Evolutionary conservation across 2,329 filamentous ascomycete genomes (phyloP), one percentile per base, ranked within the genome.

Genomic region (Hymenoscyphus repandus): DNA sequence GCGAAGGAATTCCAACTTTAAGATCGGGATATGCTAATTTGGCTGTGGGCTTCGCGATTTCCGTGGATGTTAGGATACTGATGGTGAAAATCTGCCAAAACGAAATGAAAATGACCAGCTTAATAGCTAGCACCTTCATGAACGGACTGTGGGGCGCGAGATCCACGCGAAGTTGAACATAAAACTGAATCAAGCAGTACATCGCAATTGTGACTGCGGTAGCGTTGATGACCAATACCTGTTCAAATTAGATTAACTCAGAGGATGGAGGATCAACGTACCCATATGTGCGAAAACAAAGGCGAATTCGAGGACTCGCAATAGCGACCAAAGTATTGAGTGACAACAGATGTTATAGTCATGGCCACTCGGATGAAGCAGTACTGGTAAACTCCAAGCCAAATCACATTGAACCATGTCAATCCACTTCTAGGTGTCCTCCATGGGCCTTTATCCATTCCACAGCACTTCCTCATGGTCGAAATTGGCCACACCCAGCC

Each of bases 321-420:
- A 66, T 93, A 95, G 30, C 75, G 73, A 30, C 78, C 78, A 56
- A 79, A 78, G 50, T 83, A 78, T 67, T 95, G 80, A 0, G 86
- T 82, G 33, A 87, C 69, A 17, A 93, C 86, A 1, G 89, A 85
- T 13, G 88, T 81, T 52, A 92, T 76, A 31, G 89, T 93, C 77
- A 90, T 89, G 62, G 84, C 70, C 15, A 92, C 85, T 41, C 88
- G 82, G 56, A 92, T 81, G 62, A 92, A 83, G 70, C 87, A 90
- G 70, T 93, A 95, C 63, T 95, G 89, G 69, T 91, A 95, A 49
- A 93, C 77, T 48, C 85, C 83, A 42, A 87, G 78, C 86, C 86
- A 93, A 59, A 91, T 77, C 53, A 91, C 82, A 66, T 95, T 95
- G 71, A 95, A 95, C 88, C 88, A 93, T 1, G 89, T 95, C 66